A percentile compares a stretch with the other conserved stretches of the same genome.
These are phyloP conservation scores for Macrotyloma uniflorum DNA, from an alignment of 306 rosid species.

Conservation along the genomic window DNA sequence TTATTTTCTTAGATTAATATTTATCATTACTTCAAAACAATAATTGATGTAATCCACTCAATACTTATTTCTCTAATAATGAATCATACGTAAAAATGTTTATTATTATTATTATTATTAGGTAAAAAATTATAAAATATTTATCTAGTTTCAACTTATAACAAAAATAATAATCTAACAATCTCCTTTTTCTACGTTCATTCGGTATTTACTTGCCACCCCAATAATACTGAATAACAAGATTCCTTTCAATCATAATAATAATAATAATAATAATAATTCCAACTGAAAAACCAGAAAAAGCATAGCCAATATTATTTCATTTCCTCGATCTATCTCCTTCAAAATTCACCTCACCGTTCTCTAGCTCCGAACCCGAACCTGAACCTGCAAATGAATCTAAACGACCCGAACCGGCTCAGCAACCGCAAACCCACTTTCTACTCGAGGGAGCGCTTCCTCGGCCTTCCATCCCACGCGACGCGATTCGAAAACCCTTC, in stretches of 20 bases:
- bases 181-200: not conserved
- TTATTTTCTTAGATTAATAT: too few relatives aligned
- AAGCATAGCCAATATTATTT: constrained; percentile 6
- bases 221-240: not conserved
- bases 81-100: too few relatives aligned
- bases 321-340: not conserved
- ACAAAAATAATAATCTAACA: too few relatives aligned
- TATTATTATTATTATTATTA: too few relatives aligned
- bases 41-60: too few relatives aligned
- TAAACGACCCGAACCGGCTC: constrained; percentile 27
- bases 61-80: too few relatives aligned
- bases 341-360: not conserved
- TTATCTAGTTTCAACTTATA: too few relatives aligned
- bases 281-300: not conserved
- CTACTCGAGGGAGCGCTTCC: constrained; percentile 37
- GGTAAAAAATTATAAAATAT: too few relatives aligned
- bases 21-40: too few relatives aligned
- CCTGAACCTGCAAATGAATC: constrained; percentile 32
- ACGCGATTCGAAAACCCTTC: constrained; percentile 21
- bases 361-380: not conserved
- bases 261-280: not conserved
- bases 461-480: constrained; percentile 44
- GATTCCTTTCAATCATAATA: not conserved
- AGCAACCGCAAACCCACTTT: not conserved
- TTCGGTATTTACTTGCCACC: not conserved